Conservation (phyloP, 495 filamentous ascomycete genomes). For the Xylaria bambusicola region DNA sequence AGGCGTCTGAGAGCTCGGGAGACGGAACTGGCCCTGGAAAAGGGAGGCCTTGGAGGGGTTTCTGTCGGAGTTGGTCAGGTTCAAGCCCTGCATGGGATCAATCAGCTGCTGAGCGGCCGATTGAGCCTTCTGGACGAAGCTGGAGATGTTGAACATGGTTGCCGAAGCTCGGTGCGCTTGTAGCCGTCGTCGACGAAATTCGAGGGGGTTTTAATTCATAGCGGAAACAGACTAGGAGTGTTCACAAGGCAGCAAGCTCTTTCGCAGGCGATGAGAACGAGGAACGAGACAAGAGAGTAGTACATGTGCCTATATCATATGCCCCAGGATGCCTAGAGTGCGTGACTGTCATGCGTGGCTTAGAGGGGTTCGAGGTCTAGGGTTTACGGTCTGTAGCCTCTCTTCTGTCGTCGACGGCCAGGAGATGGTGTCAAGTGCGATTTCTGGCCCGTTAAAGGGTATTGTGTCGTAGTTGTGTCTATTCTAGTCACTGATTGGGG, state of each 20-base stretch:
- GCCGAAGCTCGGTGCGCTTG: conserved; percentile 24
- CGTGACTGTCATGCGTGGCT: not conserved
- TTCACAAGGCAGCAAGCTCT: not conserved
- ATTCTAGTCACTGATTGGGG: conserved; percentile 7
- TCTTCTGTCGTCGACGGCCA: not conserved
- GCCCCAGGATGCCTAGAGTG: not conserved
- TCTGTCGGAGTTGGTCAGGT: conserved; percentile 66
- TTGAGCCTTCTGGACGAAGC: conserved; percentile 88
- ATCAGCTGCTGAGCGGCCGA: conserved; percentile 74
- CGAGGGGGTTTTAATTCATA: conserved; percentile 33
- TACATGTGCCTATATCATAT: conserved; percentile 11
- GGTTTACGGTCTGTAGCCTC: not conserved
- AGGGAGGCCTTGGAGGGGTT: conserved; percentile 88
- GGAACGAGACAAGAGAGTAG: conserved; percentile 7
- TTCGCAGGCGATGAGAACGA: not conserved
- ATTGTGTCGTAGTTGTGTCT: not conserved
- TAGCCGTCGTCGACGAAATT: conserved; percentile 27
- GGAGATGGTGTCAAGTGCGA: conserved; percentile 12
- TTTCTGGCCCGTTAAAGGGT: not conserved
- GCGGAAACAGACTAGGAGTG: conserved; percentile 14
- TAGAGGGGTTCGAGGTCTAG: not conserved
- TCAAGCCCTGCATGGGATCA: conserved; percentile 73
- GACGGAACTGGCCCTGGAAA: conserved; percentile 94
- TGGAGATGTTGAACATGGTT: conserved; percentile 73
- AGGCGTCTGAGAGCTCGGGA: conserved; percentile 87